Conservation (phyloP, 2,329 filamentous ascomycete genomes). For the Colletotrichum nymphaeae region DNA sequence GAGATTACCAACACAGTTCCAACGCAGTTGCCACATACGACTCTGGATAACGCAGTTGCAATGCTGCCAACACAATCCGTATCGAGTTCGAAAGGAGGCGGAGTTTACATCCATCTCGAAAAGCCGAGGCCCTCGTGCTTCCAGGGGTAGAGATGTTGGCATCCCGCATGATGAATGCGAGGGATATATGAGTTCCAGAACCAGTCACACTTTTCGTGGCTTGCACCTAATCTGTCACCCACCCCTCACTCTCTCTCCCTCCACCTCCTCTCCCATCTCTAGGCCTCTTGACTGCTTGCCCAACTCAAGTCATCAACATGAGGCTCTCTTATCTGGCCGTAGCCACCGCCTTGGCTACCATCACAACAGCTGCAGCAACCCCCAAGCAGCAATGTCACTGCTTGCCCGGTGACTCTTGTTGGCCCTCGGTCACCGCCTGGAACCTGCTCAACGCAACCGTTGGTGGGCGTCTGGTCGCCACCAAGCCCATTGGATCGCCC, state of each 20-base stretch:
- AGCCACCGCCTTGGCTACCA: slow-evolving; percentile 35
- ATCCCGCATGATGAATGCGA: slow-evolving; percentile 5
- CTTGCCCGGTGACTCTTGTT: slow-evolving; percentile 63
- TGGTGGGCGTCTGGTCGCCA: slow-evolving; percentile 61
- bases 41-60: neutral
- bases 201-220: slow-evolving; percentile 5
- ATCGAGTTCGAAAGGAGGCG: neutral
- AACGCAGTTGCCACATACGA: neutral
- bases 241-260: neutral
- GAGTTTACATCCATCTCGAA: neutral
- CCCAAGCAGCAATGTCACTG: slow-evolving; percentile 50
- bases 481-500: slow-evolving; percentile 60
- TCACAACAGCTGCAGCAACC: slow-evolving; percentile 17
- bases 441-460: slow-evolving; percentile 61
- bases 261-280: neutral
- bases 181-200: slow-evolving; percentile 26
- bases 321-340: slow-evolving; percentile 30
- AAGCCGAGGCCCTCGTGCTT: neutral
- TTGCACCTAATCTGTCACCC: slow-evolving; percentile 7
- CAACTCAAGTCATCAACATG: slow-evolving; percentile 33
- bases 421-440: slow-evolving; percentile 64
- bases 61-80: neutral
- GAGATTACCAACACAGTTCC: neutral
- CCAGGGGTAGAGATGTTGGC: neutral
- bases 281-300: slow-evolving; percentile 18